Percentiles rank a stretch among this genome's conserved stretches.
Conservation (phyloP, 192 early-diverging fungal species). For the Coemansia sp. region DNA sequence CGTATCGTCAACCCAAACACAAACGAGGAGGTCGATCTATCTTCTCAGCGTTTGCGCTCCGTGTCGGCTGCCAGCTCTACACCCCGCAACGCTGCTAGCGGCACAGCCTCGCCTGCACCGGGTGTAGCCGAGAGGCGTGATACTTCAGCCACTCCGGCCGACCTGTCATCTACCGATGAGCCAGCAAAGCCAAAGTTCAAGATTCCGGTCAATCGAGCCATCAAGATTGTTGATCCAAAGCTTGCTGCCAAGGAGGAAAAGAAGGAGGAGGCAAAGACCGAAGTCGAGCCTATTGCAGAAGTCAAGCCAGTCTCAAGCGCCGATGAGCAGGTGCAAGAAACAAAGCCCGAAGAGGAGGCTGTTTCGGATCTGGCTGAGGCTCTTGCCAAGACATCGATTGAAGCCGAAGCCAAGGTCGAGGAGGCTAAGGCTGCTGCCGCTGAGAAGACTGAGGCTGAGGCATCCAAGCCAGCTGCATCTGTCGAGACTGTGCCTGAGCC, state of each 20-base stretch:
- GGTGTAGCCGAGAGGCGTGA: slow-evolving; percentile 31
- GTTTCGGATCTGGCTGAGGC: slow-evolving; percentile 23
- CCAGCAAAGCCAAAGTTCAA: slow-evolving; percentile 43
- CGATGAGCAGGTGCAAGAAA: no score
- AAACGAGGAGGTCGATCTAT: slow-evolving; percentile 64
- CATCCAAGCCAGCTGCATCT: background rate
- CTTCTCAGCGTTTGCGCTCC: slow-evolving; percentile 42
- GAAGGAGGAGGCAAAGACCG: slow-evolving; percentile 14
- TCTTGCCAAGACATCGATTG: slow-evolving; percentile 21
- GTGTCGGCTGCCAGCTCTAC: slow-evolving; percentile 39
- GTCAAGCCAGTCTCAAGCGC: background rate
- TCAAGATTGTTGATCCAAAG: slow-evolving; percentile 54
- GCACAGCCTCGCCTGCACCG: slow-evolving; percentile 43
- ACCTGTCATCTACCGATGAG: slow-evolving; percentile 25
- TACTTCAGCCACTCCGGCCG: slow-evolving; percentile 14
- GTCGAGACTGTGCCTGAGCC: background rate
- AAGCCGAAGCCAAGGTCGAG: slow-evolving; percentile 3
- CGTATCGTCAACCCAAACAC: slow-evolving; percentile 75
- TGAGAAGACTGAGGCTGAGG: slow-evolving; percentile 22
- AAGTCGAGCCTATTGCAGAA: slow-evolving; percentile 12
- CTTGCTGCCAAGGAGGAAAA: slow-evolving; percentile 13
- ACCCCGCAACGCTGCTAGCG: slow-evolving; percentile 36
- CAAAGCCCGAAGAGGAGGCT: slow-evolving; percentile 2
- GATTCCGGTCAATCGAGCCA: slow-evolving; percentile 37
- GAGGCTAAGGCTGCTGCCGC: slow-evolving; percentile 2